phyloP scores from a whole-genome alignment of 371 early-diverging fungal species.

The Syncephalis plumigaleata region DNA sequence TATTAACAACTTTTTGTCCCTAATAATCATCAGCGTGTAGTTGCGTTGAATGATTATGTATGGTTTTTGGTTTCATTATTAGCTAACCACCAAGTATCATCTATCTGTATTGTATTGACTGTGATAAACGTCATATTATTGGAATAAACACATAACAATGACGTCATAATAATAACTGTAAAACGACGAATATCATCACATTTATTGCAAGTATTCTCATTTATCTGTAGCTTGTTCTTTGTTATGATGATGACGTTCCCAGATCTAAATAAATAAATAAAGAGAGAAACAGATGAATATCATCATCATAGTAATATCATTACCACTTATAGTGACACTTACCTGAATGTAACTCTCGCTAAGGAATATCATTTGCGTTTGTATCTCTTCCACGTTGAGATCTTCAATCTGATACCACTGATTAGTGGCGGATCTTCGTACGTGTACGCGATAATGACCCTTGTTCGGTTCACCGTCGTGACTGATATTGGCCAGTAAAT shows the following conservation, averaged over 20 bases:
- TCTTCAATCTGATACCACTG: conserved; percentile 95
- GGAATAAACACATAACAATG: too few relatives aligned
- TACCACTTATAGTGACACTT: neutral
- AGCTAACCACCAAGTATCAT: too few relatives aligned
- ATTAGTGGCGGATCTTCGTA: conserved; percentile 57
- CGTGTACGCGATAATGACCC: conserved; percentile 64
- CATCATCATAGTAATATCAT: neutral
- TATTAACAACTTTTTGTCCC: too few relatives aligned
- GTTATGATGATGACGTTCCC: conserved; percentile 8
- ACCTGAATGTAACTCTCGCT: conserved; percentile 90
- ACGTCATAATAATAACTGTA: too few relatives aligned
- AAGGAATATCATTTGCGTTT: conserved; percentile 87
- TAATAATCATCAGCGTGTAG: too few relatives aligned
- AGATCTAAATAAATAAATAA: conserved; percentile 5
- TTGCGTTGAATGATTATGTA: too few relatives aligned
- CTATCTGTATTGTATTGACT: too few relatives aligned
- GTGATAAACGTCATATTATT: too few relatives aligned
- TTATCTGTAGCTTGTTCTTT: too few relatives aligned
- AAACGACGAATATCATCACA: too few relatives aligned
- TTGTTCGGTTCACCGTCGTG: conserved; percentile 70
- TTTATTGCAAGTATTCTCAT: too few relatives aligned
- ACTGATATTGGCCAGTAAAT: conserved; percentile 80
- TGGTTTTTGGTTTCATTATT: too few relatives aligned
- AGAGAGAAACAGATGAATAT: neutral
- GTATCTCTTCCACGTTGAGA: conserved; percentile 78